These are phyloP conservation scores for Mortierella sp. DNA, from an alignment of 371 early-diverging fungal genomes.

Conservation along the genomic window DNA sequence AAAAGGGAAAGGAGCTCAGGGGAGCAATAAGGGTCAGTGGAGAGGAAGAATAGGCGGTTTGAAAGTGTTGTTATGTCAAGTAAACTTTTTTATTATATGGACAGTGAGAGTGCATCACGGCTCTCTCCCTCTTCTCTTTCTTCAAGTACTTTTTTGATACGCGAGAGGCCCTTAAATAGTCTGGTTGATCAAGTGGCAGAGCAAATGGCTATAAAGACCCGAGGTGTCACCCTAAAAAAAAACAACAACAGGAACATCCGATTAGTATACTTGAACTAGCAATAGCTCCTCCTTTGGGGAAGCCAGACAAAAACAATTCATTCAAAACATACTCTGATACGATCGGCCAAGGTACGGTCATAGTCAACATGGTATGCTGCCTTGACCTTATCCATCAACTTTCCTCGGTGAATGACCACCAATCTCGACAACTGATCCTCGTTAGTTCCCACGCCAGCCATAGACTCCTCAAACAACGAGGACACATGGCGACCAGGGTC, in stretches of 20 bases:
- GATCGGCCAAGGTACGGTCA: conserved; percentile 50
- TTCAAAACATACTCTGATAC: conserved; percentile 35
- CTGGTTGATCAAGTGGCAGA: conserved; percentile 56
- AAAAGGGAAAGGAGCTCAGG: no score
- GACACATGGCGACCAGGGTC: conserved; percentile 48
- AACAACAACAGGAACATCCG: background rate
- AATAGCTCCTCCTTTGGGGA: no score
- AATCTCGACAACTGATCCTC: conserved; percentile 52
- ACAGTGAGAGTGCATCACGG: no score
- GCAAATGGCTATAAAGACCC: conserved; percentile 41
- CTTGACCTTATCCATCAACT: conserved; percentile 50
- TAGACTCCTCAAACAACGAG: conserved; percentile 39
- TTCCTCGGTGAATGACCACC: conserved; percentile 48
- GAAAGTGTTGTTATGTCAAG: no score
- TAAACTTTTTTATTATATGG: no score
- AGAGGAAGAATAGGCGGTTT: no score
- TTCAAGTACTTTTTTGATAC: background rate
- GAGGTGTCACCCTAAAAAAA: conserved; percentile 50
- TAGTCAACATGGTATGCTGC: conserved; percentile 40
- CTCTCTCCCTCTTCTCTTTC: background rate
- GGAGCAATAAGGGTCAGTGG: no score
- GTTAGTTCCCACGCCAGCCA: conserved; percentile 49
- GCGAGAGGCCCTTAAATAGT: conserved; percentile 24
- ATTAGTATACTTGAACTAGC: background rate
- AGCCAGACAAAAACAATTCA: background rate